Evolutionary conservation across 306 rosid species (phyloP).

Genomic region (Coriaria nepalensis): DNA sequence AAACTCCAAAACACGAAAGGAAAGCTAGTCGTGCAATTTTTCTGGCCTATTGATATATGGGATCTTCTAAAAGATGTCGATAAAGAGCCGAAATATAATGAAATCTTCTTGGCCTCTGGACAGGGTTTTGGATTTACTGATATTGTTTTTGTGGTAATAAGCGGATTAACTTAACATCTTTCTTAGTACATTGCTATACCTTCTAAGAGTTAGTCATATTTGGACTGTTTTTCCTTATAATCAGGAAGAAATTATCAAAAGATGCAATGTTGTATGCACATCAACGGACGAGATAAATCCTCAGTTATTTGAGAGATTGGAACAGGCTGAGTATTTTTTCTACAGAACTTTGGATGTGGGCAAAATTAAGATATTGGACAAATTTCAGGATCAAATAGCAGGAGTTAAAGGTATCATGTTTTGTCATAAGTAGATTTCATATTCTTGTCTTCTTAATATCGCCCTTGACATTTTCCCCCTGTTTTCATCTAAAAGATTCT

Average conservation of each 20-base stretch:
- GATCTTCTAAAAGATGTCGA: slow-evolving; percentile 10
- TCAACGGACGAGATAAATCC: slow-evolving; percentile 47
- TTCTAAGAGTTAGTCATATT: too few relatives aligned
- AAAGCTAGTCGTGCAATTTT: slow-evolving; percentile 35
- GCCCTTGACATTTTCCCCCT: background rate
- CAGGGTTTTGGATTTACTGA: slow-evolving; percentile 34
- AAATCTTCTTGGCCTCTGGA: slow-evolving; percentile 58
- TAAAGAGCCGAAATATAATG: slow-evolving; percentile 34
- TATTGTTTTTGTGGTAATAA: slow-evolving; percentile 29
- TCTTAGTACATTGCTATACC: too few relatives aligned
- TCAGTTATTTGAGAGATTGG: slow-evolving; percentile 25
- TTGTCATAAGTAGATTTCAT: background rate
- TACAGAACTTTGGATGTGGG: slow-evolving; percentile 32
- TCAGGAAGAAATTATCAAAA: slow-evolving; percentile 44
- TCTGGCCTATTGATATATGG: slow-evolving; percentile 41
- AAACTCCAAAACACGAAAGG: slow-evolving; percentile 22
- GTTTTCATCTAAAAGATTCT: background rate
- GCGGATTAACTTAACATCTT: too few relatives aligned
- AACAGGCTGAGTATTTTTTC: slow-evolving; percentile 35
- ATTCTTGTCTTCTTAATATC: too few relatives aligned
- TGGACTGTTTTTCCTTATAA: background rate
- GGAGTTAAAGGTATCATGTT: slow-evolving; percentile 33
- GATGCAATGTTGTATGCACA: slow-evolving; percentile 51
- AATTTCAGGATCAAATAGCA: slow-evolving; percentile 29
- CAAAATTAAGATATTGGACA: slow-evolving; percentile 11